These are phyloP conservation scores for Podosphaera fusca DNA, from an alignment of 2,329 filamentous ascomycete genomes.

Conservation along the genomic window DNA sequence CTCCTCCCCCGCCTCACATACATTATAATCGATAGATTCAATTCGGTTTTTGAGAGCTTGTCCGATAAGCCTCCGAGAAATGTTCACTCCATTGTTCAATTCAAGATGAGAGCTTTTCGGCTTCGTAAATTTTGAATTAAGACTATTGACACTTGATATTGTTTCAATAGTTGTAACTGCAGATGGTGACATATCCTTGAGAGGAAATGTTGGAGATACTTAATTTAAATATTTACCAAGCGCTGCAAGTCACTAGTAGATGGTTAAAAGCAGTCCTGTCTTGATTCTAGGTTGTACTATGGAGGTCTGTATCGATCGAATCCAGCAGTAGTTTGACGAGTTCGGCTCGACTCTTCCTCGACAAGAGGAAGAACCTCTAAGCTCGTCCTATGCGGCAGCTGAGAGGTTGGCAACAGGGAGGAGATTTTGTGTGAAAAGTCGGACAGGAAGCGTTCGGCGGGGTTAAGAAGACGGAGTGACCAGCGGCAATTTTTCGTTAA, in stretches of 20 bases:
- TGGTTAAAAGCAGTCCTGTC: neutral
- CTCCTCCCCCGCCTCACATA: slow-evolving; percentile 78
- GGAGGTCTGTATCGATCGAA: slow-evolving; percentile 88
- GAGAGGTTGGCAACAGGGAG: slow-evolving; percentile 37
- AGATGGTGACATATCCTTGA: slow-evolving; percentile 42
- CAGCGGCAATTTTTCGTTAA: no score
- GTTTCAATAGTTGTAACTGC: slow-evolving; percentile 30
- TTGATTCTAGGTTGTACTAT: slow-evolving; percentile 34
- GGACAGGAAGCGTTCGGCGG: slow-evolving; percentile 14
- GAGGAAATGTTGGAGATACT: slow-evolving; percentile 4
- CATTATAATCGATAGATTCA: slow-evolving; percentile 61
- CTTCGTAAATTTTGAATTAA: slow-evolving; percentile 13
- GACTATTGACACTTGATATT: slow-evolving; percentile 13
- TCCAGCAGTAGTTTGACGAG: slow-evolving; percentile 78
- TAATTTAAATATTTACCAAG: neutral
- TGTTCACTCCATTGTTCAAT: slow-evolving; percentile 11
- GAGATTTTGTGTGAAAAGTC: slow-evolving; percentile 26
- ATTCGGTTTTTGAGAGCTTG: slow-evolving; percentile 71
- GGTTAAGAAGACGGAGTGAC: no score
- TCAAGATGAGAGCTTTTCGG: slow-evolving; percentile 11
- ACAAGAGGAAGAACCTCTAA: slow-evolving; percentile 96
- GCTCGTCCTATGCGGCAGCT: slow-evolving; percentile 99
- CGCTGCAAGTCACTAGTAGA: slow-evolving; percentile 1
- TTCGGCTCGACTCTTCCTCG: slow-evolving; percentile 99
- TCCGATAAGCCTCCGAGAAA: slow-evolving; percentile 61